Conservation (phyloP, 2,329 filamentous ascomycete genomes). For the Elsinoe arachidis region DNA sequence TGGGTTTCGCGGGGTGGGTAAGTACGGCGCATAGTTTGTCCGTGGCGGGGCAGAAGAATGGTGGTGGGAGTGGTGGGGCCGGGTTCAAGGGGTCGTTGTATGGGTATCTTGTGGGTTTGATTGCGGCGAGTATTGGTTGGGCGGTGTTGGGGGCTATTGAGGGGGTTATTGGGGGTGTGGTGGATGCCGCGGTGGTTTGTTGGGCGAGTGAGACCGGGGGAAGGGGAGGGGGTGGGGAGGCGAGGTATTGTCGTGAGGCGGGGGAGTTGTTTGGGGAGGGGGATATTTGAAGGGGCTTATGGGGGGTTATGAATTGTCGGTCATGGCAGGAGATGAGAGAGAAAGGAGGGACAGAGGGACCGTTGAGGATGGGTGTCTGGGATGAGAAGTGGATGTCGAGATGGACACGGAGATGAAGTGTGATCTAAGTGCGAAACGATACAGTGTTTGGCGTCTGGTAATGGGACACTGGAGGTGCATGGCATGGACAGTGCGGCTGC, state of each 20-base stretch:
- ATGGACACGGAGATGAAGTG: not conserved
- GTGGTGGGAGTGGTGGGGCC: slow-evolving; percentile 25
- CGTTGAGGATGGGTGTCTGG: not conserved
- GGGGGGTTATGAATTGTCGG: not conserved
- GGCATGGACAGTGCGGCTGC: not conserved
- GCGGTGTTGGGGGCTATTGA: slow-evolving; percentile 58
- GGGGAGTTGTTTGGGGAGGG: slow-evolving; percentile 73
- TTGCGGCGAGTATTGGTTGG: slow-evolving; percentile 92
- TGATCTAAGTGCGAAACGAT: not conserved
- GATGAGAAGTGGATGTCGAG: not conserved
- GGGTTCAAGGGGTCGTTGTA: slow-evolving; percentile 69
- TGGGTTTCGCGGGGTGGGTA: slow-evolving; percentile 96
- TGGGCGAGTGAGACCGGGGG: slow-evolving; percentile 82
- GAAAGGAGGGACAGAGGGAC: not conserved
- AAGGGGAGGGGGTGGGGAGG: slow-evolving; percentile 51
- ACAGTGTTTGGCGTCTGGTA: too few relatives aligned
- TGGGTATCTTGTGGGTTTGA: slow-evolving; percentile 85
- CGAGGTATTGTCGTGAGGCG: slow-evolving; percentile 83
- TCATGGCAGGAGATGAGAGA: not conserved
- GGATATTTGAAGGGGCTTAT: slow-evolving; percentile 10
- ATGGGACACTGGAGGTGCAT: not conserved
- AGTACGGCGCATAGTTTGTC: slow-evolving; percentile 74
- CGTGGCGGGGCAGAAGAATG: slow-evolving; percentile 41
- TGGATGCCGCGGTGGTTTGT: slow-evolving; percentile 65
- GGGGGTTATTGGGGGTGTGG: slow-evolving; percentile 30